A percentile compares a stretch with the other conserved stretches of the same genome.
These are phyloP conservation scores for Tetrahymena thermophila DNA, from an alignment of 73 alveolate genomes.

Conservation along the genomic window DNA sequence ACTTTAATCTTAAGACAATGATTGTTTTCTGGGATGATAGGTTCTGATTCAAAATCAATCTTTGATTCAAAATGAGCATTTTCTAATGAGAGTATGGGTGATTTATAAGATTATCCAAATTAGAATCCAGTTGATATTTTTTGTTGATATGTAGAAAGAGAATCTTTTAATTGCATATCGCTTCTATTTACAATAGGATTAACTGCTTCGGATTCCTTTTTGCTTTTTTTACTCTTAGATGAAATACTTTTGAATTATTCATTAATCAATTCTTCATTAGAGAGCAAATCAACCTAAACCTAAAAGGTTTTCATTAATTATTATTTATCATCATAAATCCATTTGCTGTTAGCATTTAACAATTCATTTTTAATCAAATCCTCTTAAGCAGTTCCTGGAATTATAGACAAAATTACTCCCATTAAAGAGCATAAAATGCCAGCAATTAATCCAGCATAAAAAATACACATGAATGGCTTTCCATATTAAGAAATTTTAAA, in stretches of 20 bases:
- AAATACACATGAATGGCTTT: background rate
- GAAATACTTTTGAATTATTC: no score
- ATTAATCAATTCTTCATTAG: background rate
- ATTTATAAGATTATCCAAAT: background rate
- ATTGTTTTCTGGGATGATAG: background rate
- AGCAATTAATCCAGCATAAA: background rate
- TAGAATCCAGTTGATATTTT: background rate
- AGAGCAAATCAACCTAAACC: background rate
- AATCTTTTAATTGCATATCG: background rate
- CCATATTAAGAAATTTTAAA: background rate
- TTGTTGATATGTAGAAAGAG: background rate
- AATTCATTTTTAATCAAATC: background rate
- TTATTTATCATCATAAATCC: background rate
- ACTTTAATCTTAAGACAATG: background rate
- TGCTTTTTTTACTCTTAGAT: background rate
- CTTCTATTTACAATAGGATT: background rate
- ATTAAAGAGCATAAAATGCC: background rate
- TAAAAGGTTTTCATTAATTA: background rate
- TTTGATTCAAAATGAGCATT: background rate
- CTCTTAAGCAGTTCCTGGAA: background rate
- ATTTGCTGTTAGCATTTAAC: background rate
- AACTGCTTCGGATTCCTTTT: background rate
- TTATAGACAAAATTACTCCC: background rate
- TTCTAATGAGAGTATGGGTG: background rate
- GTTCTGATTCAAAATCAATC: background rate